Base-by-base conservation (phyloP, 345 rosid species). In the Stellera chamaejasme region DNA sequence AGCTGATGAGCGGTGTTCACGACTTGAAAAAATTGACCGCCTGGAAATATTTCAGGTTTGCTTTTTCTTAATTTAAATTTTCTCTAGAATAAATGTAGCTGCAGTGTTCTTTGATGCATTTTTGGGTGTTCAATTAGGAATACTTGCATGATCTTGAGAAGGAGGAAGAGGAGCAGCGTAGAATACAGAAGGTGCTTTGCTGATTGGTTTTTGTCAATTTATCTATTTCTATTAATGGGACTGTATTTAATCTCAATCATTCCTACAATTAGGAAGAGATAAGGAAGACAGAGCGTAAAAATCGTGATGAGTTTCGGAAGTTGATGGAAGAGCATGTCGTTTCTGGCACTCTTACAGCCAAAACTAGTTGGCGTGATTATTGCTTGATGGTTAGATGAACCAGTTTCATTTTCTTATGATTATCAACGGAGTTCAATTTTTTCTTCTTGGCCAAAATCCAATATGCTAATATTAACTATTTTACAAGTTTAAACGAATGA, bases 151-250 rank as follows among this genome's bases (percentile, higher is more conserved):
- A 87, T 69, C 64, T 93, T 48, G 92, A 76, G 74, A 87, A 81
- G 77, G 97, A 89, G 79, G 97, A 93, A 64, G 96, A 84, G 77
- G 97, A 89, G 73, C 91, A 79, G 74, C 77, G 81, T 71, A 93
- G 82, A 78, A 81, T 89, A 63, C 85, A 81, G 61, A 93, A 89
- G 99, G 99, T 89, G 69, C 55, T 54, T 55, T 4, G 41, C 42
- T 49, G 45, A 36, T 61, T 46, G 44, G 39, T 49, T 60, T 46
- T 32, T 47, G 45, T 52, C 11, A 48, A 27, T 43, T 19, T 51
- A 43, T 25, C 32, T 27, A 50, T 55, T 41, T 68, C 15, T 51
- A 47, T 60, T 53, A 42, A 19, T 11, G 42, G 52, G 54, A 27
- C 51, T 52, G 46, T 45, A 45, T 58, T 26, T 43, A 54, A 65